Conservation (phyloP, 352 stramenopile species). For the Phytopythium helicoides region DNA sequence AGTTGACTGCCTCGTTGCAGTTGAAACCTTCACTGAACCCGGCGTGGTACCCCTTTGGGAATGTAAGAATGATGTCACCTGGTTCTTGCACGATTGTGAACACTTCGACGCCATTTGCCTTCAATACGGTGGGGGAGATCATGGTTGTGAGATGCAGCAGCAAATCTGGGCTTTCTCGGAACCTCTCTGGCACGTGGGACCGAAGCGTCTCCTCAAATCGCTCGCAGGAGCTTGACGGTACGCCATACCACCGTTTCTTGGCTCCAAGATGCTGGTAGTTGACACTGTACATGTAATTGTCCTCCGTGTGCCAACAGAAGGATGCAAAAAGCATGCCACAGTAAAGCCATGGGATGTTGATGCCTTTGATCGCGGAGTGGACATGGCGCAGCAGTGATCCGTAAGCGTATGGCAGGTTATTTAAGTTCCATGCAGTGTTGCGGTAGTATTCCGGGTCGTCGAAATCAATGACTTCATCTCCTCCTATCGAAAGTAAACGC, state of each 20-base stretch:
- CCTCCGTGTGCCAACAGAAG: conserved; percentile 99
- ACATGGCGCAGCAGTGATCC: conserved; percentile 93
- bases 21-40: conserved; percentile 97
- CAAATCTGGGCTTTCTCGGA: conserved; percentile 58
- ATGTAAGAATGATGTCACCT: conserved; percentile 97
- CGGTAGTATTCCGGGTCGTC: conserved; percentile 66
- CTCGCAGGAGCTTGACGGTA: conserved; percentile 48
- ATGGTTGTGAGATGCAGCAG: conserved; percentile 78
- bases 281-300: conserved; percentile 99
- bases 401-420: conserved; percentile 94
- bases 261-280: conserved; percentile 98
- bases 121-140: conserved; percentile 53
- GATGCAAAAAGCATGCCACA: conserved; percentile 97
- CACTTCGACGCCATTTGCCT: conserved; percentile 43
- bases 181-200: conserved; percentile 54
- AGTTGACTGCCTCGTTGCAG: conserved; percentile 89
- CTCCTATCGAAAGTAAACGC: conserved; percentile 6
- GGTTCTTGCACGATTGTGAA: conserved; percentile 79
- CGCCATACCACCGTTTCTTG: conserved; percentile 96
- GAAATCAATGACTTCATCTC: conserved; percentile 51
- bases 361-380: conserved; percentile 93
- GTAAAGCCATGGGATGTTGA: conserved; percentile 99
- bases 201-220: conserved; percentile 56
- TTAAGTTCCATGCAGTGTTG: conserved; percentile 95
- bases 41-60: conserved; percentile 95